These are phyloP conservation scores for Leersia perrieri DNA, from an alignment of 176 grass and related monocot species.

Conservation along the genomic window DNA sequence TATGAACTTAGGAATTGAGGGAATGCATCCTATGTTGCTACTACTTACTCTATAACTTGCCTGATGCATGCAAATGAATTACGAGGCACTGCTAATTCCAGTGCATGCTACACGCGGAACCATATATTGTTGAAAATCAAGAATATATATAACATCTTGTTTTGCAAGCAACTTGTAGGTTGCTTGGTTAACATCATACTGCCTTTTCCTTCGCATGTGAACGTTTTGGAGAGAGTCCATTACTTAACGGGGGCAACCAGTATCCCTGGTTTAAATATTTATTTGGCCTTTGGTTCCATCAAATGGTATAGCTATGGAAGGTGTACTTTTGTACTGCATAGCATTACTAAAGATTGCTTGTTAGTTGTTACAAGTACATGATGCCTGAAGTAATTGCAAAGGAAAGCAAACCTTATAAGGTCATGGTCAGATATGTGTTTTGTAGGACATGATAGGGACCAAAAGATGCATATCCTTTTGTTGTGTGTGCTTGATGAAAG, in stretches of 20 bases:
- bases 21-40: neutral
- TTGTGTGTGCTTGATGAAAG: neutral
- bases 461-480: neutral
- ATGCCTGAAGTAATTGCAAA: slow-evolving; percentile 22
- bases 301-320: neutral
- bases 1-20: neutral
- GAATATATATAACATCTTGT: neutral
- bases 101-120: neutral
- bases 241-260: neutral
- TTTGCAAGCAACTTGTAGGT: slow-evolving; percentile 11
- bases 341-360: slow-evolving; percentile 4
- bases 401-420: neutral
- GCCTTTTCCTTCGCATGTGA: neutral
- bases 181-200: neutral
- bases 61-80: neutral
- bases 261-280: neutral
- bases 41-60: neutral
- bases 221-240: neutral
- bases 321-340: neutral
- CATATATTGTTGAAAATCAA: neutral
- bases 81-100: neutral
- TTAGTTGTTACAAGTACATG: slow-evolving; percentile 9
- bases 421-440: neutral
- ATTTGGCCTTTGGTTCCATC: neutral
- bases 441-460: neutral